Conservation (phyloP, 768 basidiomycete genomes). For the Leccinum fibrillosum region DNA sequence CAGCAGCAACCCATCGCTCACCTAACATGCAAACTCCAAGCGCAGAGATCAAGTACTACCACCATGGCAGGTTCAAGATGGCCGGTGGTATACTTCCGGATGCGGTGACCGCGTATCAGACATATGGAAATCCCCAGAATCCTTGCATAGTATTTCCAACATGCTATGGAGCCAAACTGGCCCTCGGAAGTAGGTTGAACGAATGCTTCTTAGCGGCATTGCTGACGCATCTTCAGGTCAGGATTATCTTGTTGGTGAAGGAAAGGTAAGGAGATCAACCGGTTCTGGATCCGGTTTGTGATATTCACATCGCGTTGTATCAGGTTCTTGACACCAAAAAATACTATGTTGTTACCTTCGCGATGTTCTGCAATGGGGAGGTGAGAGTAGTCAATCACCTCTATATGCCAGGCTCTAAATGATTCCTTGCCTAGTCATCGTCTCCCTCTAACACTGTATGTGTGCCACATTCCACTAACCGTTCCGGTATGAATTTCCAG, state of each 20-base stretch:
- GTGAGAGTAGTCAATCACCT: constrained; percentile 23
- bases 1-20: neutral
- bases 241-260: constrained; percentile 47
- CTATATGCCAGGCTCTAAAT: neutral
- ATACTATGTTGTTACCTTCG: constrained; percentile 56
- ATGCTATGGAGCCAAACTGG: constrained; percentile 53
- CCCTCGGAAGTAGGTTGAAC: constrained; percentile 36
- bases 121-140: constrained; percentile 50
- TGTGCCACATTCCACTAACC: neutral
- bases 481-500: neutral
- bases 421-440: constrained; percentile 42
- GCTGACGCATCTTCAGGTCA: constrained; percentile 36
- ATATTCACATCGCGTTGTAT: neutral
- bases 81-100: constrained; percentile 53
- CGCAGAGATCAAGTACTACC: constrained; percentile 42
- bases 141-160: constrained; percentile 61
- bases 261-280: constrained; percentile 36
- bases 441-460: constrained; percentile 54
- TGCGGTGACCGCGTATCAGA: constrained; percentile 56
- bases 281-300: neutral
- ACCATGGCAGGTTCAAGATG: constrained; percentile 54
- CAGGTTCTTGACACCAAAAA: constrained; percentile 48
- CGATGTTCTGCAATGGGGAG: constrained; percentile 59
- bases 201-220: neutral
- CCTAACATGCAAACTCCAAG: constrained; percentile 11